phyloP scores from a whole-genome alignment of 164 flowering plant species.

The Piper longum region DNA sequence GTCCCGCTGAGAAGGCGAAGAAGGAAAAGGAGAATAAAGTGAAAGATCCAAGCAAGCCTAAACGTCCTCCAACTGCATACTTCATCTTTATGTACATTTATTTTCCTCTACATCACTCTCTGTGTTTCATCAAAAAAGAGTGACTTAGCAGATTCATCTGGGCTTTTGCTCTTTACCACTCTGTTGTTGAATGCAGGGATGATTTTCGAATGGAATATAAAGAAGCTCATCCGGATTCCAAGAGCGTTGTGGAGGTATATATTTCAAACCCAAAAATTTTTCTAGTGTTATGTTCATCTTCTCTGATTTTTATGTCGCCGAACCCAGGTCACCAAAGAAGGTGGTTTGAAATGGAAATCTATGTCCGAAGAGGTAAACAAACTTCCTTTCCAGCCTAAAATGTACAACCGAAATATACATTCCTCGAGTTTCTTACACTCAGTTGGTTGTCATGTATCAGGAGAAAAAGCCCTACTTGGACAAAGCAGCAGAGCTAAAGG shows the following conservation, averaged over 20 bases:
- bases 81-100: slow-evolving; percentile 61
- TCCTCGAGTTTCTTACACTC: not conserved
- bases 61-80: slow-evolving; percentile 83
- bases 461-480: slow-evolving; percentile 65
- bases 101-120: not conserved
- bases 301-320: not conserved
- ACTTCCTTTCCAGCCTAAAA: not conserved
- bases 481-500: slow-evolving; percentile 61
- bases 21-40: slow-evolving; percentile 31
- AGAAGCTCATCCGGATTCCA: slow-evolving; percentile 53
- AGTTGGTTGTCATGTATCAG: slow-evolving; percentile 15
- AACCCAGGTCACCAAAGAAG: slow-evolving; percentile 62
- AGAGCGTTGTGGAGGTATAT: slow-evolving; percentile 42
- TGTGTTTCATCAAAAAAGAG: not conserved
- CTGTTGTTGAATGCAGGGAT: slow-evolving; percentile 34
- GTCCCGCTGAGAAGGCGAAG: slow-evolving; percentile 35
- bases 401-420: not conserved
- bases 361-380: slow-evolving; percentile 57
- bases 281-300: not conserved
- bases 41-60: slow-evolving; percentile 55
- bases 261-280: not conserved
- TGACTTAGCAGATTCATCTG: no score
- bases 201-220: slow-evolving; percentile 60
- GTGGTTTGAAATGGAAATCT: slow-evolving; percentile 74
- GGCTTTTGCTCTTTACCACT: not conserved